A percentile compares a stretch with the other conserved stretches of the same genome.
Evolutionary conservation across 768 basidiomycete genomes (phyloP).

Genomic region (Naematelia aurantialba): DNA sequence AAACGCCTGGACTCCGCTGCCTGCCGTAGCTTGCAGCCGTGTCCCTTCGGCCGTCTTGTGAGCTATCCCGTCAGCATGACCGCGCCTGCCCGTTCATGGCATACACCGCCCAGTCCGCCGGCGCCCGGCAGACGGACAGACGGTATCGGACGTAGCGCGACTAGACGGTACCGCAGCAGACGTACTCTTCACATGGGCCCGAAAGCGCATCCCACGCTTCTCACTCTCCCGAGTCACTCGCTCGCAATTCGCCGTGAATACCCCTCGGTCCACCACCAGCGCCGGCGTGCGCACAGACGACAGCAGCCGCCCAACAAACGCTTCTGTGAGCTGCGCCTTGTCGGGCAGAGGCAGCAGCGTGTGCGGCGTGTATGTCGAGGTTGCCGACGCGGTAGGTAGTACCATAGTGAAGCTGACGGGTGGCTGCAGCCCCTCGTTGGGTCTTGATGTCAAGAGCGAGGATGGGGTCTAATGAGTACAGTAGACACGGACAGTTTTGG

Average conservation of each 20-base stretch:
- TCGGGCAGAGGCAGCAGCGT: constrained; percentile 27
- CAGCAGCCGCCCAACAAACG: constrained; percentile 60
- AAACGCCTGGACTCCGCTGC: constrained; percentile 58
- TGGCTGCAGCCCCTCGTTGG: no score
- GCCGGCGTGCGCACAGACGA: constrained; percentile 69
- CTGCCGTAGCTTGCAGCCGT: constrained; percentile 63
- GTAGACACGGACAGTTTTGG: no score
- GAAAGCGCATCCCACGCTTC: constrained; percentile 66
- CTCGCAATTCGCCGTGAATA: constrained; percentile 70
- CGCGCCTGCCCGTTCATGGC: no score
- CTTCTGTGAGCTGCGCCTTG: constrained; percentile 21
- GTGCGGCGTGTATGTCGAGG: constrained; percentile 28
- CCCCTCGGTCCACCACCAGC: constrained; percentile 67
- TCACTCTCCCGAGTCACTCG: constrained; percentile 66
- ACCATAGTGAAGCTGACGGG: no score
- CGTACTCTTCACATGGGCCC: constrained; percentile 72
- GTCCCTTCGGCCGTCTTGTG: constrained; percentile 71
- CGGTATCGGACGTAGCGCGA: background rate
- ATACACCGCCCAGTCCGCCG: no score
- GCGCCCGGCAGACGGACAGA: no score
- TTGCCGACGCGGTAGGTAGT: background rate
- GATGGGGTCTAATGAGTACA: no score
- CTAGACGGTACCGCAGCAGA: background rate
- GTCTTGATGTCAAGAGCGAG: no score
- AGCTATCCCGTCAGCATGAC: constrained; percentile 11